Evolutionary conservation across 257 asterid species (phyloP).

Genomic region (Gardenia jasminoides): DNA sequence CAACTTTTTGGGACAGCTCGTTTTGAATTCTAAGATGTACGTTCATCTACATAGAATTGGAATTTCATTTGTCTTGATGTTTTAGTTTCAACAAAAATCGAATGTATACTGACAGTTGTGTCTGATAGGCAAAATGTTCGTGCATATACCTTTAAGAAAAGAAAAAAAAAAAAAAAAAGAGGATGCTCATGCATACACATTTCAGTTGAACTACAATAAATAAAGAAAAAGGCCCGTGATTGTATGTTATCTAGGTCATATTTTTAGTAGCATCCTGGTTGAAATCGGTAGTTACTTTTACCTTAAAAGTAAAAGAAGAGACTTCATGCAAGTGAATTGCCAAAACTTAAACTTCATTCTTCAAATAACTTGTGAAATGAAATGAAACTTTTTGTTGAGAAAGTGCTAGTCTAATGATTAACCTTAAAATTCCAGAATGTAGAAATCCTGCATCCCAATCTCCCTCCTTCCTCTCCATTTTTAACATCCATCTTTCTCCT

Average conservation of each 20-base stretch:
- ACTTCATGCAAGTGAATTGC: background rate
- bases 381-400: background rate
- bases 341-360: background rate
- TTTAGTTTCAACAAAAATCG: no score
- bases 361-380: no score
- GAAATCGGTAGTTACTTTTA: background rate
- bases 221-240: background rate
- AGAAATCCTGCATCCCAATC: no score
- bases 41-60: background rate
- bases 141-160: no score
- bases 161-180: no score
- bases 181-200: background rate
- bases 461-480: no score
- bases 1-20: background rate
- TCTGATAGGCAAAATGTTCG: no score
- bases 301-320: background rate
- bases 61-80: no score
- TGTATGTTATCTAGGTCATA: background rate
- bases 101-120: no score
- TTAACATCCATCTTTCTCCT: no score
- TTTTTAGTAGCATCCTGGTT: background rate
- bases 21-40: background rate
- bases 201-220: background rate
- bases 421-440: no score
- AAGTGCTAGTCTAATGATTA: no score